These are phyloP conservation scores for Fusarium mundagurra DNA, from an alignment of 2,329 filamentous ascomycete species.

Conservation along the genomic window DNA sequence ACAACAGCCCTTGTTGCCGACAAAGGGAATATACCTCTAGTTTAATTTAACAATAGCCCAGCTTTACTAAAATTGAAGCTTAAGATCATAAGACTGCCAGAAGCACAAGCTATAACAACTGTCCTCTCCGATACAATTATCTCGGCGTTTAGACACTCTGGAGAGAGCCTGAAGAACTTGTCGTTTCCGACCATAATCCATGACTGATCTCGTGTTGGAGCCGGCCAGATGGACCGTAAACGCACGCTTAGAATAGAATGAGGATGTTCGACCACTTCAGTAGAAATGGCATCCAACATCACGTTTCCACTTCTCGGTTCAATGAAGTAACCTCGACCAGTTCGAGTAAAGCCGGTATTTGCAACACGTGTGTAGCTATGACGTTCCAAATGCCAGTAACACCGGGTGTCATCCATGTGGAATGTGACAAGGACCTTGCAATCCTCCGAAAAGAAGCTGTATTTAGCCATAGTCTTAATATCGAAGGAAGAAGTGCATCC, in stretches of 20 bases:
- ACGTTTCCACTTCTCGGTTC: fast-evolving
- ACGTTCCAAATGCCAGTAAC: not conserved
- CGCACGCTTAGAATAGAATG: fast-evolving
- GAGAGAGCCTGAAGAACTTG: not conserved
- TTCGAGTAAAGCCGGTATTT: fast-evolving
- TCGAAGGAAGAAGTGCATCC: fast-evolving
- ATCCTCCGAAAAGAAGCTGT: not conserved
- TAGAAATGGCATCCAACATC: too few relatives aligned
- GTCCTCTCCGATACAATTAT: fast-evolving
- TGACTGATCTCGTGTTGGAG: too few relatives aligned
- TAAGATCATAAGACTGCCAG: not conserved
- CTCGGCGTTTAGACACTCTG: not conserved
- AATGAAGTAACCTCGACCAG: fast-evolving
- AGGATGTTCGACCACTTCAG: fast-evolving
- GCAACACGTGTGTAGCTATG: not conserved
- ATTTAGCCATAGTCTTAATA: too few relatives aligned
- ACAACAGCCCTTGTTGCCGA: too few relatives aligned
- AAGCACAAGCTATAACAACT: fast-evolving
- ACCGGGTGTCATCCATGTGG: fast-evolving
- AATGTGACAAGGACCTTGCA: not conserved
- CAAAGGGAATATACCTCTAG: too few relatives aligned
- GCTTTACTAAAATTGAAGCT: not conserved
- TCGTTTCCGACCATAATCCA: not conserved
- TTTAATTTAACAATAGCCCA: too few relatives aligned
- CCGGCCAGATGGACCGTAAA: fast-evolving